A percentile compares a stretch with the other conserved stretches of the same genome.
Evolutionary conservation across 2,329 filamentous ascomycete species (phyloP).

Genomic region (Metarhizium album): DNA sequence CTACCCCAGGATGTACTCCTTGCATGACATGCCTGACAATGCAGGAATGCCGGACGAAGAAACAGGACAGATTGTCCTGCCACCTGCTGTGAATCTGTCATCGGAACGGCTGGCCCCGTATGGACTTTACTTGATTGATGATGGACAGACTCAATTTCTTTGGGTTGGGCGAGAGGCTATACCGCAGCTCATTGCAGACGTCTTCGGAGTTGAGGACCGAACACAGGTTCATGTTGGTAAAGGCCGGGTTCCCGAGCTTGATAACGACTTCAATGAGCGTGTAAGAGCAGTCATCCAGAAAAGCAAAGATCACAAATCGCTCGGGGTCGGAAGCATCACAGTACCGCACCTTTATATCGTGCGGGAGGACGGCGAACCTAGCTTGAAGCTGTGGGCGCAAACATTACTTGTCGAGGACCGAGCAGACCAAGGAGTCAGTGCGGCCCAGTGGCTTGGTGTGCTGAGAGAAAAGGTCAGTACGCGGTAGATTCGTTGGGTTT

Average conservation of each 20-base stretch:
- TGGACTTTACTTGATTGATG: constrained; percentile 91
- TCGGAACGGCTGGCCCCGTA: constrained; percentile 82
- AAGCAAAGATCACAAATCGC: constrained; percentile 75
- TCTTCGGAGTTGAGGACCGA: constrained; percentile 80
- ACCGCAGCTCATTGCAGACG: constrained; percentile 75
- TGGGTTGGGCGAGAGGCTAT: constrained; percentile 94
- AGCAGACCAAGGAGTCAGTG: constrained; percentile 85
- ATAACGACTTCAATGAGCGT: constrained; percentile 94
- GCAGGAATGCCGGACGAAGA: constrained; percentile 76
- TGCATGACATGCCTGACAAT: constrained; percentile 94
- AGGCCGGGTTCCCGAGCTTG: constrained; percentile 71
- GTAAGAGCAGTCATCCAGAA: constrained; percentile 85
- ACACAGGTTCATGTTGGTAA: constrained; percentile 86
- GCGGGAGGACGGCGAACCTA: constrained; percentile 90
- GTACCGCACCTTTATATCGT: constrained; percentile 89
- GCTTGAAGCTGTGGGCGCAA: constrained; percentile 91
- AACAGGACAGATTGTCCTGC: constrained; percentile 82
- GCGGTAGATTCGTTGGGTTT: neutral
- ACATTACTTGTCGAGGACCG: constrained; percentile 91
- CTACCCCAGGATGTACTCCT: constrained; percentile 71
- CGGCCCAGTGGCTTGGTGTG: constrained; percentile 85
- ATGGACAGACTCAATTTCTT: constrained; percentile 93
- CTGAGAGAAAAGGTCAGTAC: constrained; percentile 79
- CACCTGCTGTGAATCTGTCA: constrained; percentile 73
- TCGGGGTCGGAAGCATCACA: constrained; percentile 86